phyloP scores from a whole-genome alignment of 352 stramenopile genomes.

The Globisporangium ultimum region DNA sequence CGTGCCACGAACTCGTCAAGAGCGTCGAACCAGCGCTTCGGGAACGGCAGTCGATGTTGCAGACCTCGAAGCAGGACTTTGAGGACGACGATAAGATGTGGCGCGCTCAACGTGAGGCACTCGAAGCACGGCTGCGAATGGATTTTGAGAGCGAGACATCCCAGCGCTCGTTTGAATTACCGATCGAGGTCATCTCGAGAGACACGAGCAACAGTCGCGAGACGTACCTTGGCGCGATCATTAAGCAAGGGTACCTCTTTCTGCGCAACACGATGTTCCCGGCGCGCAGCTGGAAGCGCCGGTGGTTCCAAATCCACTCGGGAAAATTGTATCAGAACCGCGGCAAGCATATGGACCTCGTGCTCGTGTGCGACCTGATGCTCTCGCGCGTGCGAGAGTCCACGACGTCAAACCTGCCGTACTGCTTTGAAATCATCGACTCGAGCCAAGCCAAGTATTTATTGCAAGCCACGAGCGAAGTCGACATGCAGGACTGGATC shows the following conservation, averaged over 20 bases:
- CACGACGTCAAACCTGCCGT: slow-evolving; percentile 45
- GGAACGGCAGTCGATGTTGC: slow-evolving; percentile 67
- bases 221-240: slow-evolving; percentile 27
- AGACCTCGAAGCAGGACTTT: slow-evolving; percentile 60
- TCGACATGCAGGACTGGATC: slow-evolving; percentile 79
- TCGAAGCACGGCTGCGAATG: slow-evolving; percentile 51
- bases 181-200: slow-evolving; percentile 72
- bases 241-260: slow-evolving; percentile 85
- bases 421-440: slow-evolving; percentile 85
- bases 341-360: slow-evolving; percentile 75
- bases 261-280: slow-evolving; percentile 84
- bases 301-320: slow-evolving; percentile 86
- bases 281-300: slow-evolving; percentile 78
- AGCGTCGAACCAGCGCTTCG: slow-evolving; percentile 66
- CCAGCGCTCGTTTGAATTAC: slow-evolving; percentile 51
- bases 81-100: slow-evolving; percentile 78
- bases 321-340: slow-evolving; percentile 82
- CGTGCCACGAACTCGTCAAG: slow-evolving; percentile 78
- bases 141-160: slow-evolving; percentile 37
- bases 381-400: slow-evolving; percentile 74
- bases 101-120: slow-evolving; percentile 52
- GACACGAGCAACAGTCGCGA: slow-evolving; percentile 60
- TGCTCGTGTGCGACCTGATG: slow-evolving; percentile 79
- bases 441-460: slow-evolving; percentile 74
- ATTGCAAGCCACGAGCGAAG: slow-evolving; percentile 68